Base-by-base conservation (phyloP, 495 filamentous ascomycete species). In the Aspergillus baeticus region DNA sequence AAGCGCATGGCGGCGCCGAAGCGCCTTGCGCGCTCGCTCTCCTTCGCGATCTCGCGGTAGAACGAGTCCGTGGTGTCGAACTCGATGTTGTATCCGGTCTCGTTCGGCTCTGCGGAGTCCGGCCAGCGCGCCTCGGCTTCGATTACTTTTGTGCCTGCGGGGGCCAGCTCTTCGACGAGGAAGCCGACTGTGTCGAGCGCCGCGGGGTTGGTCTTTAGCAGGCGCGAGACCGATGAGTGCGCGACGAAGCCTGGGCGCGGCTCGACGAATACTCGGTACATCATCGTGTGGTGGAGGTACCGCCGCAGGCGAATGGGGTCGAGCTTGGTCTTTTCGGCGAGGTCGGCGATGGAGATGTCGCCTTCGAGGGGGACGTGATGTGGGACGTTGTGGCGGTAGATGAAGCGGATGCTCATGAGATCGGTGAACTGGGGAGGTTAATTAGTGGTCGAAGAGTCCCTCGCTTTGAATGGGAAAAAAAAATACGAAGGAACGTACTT, bases 331-430 rank as follows among this genome's bases (percentile, higher is more conserved):
- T 18, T 37, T 10, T 38, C 22, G 34, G 48, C 17, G 10, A 51
- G 48, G n/a, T 51, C 48, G 1, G 20, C 8, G 48, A 51, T 38
- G 34, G 48, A 22, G 34, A 51, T 38, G 7, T 20, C 22, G 10
- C 48, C 48, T 7, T 38, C 4, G 8, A 51, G 20, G 17, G 48
- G 48, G 7, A 51, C 33, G n/a, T 51, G 33, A 2, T 7, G 2
- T 2, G 48, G 33, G 33, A 51, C 13, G 8, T 38, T 18, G 18
- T 38, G 37, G 1, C 48, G 31, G 48, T 38, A 51, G 48, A 51
- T 51, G 5, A 10, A 37, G 18, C 37, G 48, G 2, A 51, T 20
- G 48, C 33, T 51, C 15, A 51, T 33, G 37, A 58, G 33, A 17
- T 41, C 37, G 3, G 37, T 41, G 37, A 41, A 41, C 37, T 41